Evolutionary conservation across 2,329 filamentous ascomycete genomes (phyloP).

Genomic region (Trichoderma afroharzianum): DNA sequence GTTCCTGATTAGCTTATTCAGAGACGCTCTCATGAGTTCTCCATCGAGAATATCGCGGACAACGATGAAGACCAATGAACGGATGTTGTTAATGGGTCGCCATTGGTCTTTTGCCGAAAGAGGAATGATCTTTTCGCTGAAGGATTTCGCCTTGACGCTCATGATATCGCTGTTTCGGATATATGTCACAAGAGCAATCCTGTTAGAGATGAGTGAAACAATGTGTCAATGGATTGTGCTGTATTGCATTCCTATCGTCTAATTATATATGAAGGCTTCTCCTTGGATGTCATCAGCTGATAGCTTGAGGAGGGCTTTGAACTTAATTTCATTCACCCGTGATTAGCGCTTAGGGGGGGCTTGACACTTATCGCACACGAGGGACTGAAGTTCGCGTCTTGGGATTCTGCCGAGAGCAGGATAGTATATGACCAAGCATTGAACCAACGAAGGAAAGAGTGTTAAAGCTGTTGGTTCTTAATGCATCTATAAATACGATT

Average conservation of each 20-base stretch:
- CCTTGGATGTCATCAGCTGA: background rate
- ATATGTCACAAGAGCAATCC: background rate
- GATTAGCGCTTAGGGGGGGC: conserved; percentile 7
- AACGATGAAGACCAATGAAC: conserved; percentile 20
- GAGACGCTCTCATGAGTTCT: conserved; percentile 5
- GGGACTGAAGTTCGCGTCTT: background rate
- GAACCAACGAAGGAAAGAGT: background rate
- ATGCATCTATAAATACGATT: background rate
- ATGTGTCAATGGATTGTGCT: too few species aligned
- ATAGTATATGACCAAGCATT: background rate
- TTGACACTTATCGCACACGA: background rate
- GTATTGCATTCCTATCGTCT: background rate
- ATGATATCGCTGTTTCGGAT: background rate
- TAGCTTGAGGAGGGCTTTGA: background rate
- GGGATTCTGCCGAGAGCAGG: background rate
- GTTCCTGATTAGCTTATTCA: conserved; percentile 20
- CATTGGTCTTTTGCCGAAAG: conserved; percentile 18
- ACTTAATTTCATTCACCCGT: background rate
- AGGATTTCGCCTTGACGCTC: background rate
- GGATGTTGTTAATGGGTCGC: conserved; percentile 19
- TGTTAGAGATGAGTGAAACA: background rate
- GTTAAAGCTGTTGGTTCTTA: background rate
- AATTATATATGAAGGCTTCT: background rate
- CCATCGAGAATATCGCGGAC: conserved; percentile 17
- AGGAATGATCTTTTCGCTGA: conserved; percentile 13